A percentile compares a stretch with the other conserved stretches of the same genome.
phyloP scores from a whole-genome alignment of 192 early-diverging fungal genomes.

The Mortierella alpina region DNA sequence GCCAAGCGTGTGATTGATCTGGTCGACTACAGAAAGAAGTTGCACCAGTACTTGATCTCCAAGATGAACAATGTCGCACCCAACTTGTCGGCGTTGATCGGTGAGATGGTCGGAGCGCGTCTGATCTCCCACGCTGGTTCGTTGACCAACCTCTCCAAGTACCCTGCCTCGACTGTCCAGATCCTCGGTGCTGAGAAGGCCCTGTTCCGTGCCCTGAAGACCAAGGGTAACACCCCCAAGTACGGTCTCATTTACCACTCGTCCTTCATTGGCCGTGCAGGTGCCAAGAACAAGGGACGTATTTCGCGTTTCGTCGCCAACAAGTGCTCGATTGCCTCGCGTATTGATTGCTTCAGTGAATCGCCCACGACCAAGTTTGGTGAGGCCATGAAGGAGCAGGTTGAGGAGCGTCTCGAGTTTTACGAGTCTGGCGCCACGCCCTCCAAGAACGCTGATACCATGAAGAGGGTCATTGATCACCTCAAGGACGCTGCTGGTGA shows the following conservation, averaged over 20 bases:
- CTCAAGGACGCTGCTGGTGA: constrained; percentile 74
- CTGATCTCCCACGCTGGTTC: constrained; percentile 97
- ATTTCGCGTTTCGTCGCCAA: constrained; percentile 99
- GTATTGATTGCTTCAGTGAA: constrained; percentile 97
- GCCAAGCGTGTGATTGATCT: constrained; percentile 91
- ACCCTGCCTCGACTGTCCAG: constrained; percentile 97
- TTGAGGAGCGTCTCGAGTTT: constrained; percentile 95
- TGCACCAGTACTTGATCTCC: constrained; percentile 91
- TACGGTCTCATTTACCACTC: constrained; percentile 99
- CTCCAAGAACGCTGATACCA: constrained; percentile 92
- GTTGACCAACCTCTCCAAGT: constrained; percentile 96
- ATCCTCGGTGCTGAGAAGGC: constrained; percentile 99
- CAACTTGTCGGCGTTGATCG: constrained; percentile 94
- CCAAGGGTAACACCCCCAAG: constrained; percentile 96
- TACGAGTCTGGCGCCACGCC: constrained; percentile 92
- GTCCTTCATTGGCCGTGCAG: constrained; percentile 94
- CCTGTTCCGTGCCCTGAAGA: constrained; percentile 97
- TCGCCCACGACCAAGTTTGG: constrained; percentile 91
- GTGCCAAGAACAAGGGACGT: constrained; percentile 97
- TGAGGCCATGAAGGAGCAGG: constrained; percentile 91
- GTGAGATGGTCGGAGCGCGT: constrained; percentile 96
- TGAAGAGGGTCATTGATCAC: constrained; percentile 83
- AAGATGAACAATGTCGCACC: constrained; percentile 98
- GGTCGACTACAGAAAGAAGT: constrained; percentile 92
- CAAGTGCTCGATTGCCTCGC: constrained; percentile 96